Evolutionary conservation across 257 asterid species (phyloP).

Genomic region (Solanum rostratum): DNA sequence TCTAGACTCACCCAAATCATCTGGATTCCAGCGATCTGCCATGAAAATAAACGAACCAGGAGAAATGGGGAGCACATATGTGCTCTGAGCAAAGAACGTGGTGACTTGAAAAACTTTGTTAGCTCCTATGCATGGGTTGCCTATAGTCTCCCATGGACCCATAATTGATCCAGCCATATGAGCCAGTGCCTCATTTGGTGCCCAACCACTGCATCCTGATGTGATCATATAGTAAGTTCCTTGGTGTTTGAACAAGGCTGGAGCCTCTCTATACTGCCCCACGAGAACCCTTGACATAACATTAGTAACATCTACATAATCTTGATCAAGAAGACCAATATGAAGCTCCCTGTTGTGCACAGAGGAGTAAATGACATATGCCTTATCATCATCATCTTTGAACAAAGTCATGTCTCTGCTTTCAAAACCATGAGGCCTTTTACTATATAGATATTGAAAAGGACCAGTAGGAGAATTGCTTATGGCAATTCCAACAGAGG

Average conservation of each 20-base stretch:
- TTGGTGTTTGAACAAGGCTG: conserved; percentile 51
- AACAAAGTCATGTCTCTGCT: conserved; percentile 64
- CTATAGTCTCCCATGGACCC: conserved; percentile 79
- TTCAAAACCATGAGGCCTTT: conserved; percentile 59
- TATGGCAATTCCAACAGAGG: conserved; percentile 49
- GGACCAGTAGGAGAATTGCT: conserved; percentile 52
- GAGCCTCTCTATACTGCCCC: conserved; percentile 68
- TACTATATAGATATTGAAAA: conserved; percentile 34
- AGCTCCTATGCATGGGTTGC: conserved; percentile 77
- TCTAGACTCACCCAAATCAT: conserved; percentile 51
- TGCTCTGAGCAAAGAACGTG: conserved; percentile 60
- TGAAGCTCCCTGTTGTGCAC: conserved; percentile 55
- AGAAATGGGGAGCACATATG: conserved; percentile 50
- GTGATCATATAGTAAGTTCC: conserved; percentile 60
- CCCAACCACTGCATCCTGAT: conserved; percentile 86
- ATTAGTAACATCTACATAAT: conserved; percentile 26
- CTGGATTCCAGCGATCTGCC: conserved; percentile 75
- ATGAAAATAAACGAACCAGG: conserved; percentile 47
- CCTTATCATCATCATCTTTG: conserved; percentile 48
- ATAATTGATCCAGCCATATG: conserved; percentile 58
- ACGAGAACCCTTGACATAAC: conserved; percentile 26
- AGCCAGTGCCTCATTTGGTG: conserved; percentile 68
- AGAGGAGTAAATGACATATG: conserved; percentile 50
- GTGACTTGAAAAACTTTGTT: conserved; percentile 40
- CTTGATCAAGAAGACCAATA: conserved; percentile 25